These are phyloP conservation scores for Xerocomellus chrysenteron DNA, from an alignment of 768 basidiomycete genomes.

Conservation along the genomic window DNA sequence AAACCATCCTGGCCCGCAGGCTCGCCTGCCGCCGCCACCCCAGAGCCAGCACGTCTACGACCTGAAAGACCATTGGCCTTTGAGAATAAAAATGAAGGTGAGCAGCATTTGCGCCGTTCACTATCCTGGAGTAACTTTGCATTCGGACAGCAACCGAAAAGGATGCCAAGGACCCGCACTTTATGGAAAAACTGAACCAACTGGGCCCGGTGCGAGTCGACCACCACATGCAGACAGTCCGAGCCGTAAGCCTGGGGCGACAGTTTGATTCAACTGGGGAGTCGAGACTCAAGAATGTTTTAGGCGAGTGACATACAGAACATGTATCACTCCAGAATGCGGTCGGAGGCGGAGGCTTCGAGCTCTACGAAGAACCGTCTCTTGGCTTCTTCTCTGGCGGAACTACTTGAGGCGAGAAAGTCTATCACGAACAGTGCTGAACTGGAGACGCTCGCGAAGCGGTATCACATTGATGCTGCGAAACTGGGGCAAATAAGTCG, in stretches of 20 bases:
- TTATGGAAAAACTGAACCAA: slow-evolving; percentile 59
- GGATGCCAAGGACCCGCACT: slow-evolving; percentile 72
- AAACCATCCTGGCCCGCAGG: slow-evolving; percentile 48
- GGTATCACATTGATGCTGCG: slow-evolving; percentile 53
- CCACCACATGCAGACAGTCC: slow-evolving; percentile 54
- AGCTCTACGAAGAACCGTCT: slow-evolving; percentile 52
- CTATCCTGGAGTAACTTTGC: not conserved
- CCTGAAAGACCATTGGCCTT: slow-evolving; percentile 39
- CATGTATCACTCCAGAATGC: slow-evolving; percentile 53
- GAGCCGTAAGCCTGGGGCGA: slow-evolving; percentile 37
- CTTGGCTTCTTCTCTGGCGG: slow-evolving; percentile 49
- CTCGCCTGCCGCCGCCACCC: slow-evolving; percentile 34
- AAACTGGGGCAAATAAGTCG: slow-evolving; percentile 52
- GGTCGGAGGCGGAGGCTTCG: slow-evolving; percentile 56
- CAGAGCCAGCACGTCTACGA: slow-evolving; percentile 12
- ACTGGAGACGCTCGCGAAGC: slow-evolving; percentile 49
- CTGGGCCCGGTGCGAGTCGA: slow-evolving; percentile 73
- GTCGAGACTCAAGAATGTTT: not conserved
- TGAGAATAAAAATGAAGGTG: slow-evolving; percentile 53
- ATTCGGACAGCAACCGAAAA: slow-evolving; percentile 49
- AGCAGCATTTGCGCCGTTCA: not conserved
- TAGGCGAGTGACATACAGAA: slow-evolving; percentile 34
- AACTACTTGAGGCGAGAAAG: slow-evolving; percentile 66
- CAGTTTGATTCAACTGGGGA: not conserved
- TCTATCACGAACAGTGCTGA: slow-evolving; percentile 39